Conservation (phyloP, 352 stramenopile genomes). For the Phytophthora tentaculata region DNA sequence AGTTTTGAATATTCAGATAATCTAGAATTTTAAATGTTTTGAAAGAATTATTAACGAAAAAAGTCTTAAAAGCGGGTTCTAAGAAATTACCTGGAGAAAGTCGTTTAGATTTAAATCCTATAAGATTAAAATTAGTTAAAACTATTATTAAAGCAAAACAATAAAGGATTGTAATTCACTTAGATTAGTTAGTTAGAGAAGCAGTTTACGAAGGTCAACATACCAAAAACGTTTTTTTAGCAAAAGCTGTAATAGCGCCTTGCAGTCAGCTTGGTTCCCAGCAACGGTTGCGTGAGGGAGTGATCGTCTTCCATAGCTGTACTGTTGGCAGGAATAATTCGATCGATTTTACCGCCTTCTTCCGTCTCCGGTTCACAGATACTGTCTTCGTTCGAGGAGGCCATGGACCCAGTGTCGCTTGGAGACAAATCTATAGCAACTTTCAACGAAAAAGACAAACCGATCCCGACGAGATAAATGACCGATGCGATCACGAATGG, state of each 20-base stretch:
- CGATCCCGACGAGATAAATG: not conserved
- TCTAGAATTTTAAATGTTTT: too few species aligned
- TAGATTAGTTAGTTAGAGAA: too few species aligned
- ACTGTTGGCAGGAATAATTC: not conserved
- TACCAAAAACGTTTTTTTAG: not conserved
- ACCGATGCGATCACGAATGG: not conserved
- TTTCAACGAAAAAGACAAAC: not conserved
- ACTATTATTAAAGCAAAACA: too few species aligned
- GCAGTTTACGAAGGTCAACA: too few species aligned
- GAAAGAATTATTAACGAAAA: too few species aligned
- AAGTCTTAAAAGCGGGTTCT: too few species aligned
- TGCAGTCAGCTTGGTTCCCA: not conserved
- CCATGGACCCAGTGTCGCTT: not conserved
- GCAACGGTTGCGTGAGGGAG: not conserved
- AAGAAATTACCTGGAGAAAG: too few species aligned
- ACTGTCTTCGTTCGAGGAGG: not conserved
- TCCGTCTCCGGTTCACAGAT: not conserved
- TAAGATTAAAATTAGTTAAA: too few species aligned
- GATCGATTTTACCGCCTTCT: not conserved
- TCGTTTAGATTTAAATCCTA: too few species aligned
- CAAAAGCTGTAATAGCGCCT: not conserved
- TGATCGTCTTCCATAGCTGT: not conserved
- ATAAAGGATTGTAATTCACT: too few species aligned
- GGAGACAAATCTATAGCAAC: not conserved
- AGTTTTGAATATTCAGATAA: too few species aligned